Percentiles rank a stretch among this genome's conserved stretches.
Conservation (phyloP, 257 asterid species). For the Plantago elongata region DNA sequence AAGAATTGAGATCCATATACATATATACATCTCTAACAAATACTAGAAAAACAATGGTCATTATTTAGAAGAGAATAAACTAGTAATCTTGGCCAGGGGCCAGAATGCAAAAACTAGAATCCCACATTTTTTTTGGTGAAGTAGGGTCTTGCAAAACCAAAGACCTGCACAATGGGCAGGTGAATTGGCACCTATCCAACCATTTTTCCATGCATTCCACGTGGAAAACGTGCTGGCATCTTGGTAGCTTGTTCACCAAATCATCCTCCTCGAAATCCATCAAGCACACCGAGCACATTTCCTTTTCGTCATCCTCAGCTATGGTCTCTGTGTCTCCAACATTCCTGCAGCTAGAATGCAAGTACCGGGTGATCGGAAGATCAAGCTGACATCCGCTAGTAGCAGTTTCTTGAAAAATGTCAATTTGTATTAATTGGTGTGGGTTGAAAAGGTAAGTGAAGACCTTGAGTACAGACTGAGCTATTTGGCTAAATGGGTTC, state of each 20-base stretch:
- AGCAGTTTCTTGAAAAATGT: conserved; percentile 8
- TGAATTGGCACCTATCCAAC: conserved; percentile 46
- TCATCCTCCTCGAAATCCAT: conserved; percentile 43
- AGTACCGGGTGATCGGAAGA: conserved; percentile 23
- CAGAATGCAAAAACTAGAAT: background rate
- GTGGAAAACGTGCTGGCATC: conserved; percentile 60
- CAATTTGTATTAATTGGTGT: conserved; percentile 14
- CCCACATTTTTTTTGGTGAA: conserved; percentile 29
- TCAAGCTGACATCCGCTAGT: conserved; percentile 16
- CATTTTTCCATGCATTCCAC: conserved; percentile 53
- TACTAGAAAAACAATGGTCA: background rate
- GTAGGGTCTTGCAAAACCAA: conserved; percentile 26
- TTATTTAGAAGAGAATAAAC: background rate
- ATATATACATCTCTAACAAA: conserved; percentile 6
- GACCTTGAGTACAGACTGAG: conserved; percentile 14
- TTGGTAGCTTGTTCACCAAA: conserved; percentile 40
- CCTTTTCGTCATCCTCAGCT: conserved; percentile 15
- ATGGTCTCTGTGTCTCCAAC: background rate
- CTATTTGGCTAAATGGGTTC: conserved; percentile 29
- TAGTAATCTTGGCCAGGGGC: conserved; percentile 2
- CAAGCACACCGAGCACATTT: conserved; percentile 52
- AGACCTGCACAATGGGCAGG: conserved; percentile 69
- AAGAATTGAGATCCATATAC: background rate
- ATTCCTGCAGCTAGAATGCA: conserved; percentile 9
- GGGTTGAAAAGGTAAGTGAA: conserved; percentile 25